phyloP scores from a whole-genome alignment of 2,329 filamentous ascomycete species.

The Fusarium azukiicola region DNA sequence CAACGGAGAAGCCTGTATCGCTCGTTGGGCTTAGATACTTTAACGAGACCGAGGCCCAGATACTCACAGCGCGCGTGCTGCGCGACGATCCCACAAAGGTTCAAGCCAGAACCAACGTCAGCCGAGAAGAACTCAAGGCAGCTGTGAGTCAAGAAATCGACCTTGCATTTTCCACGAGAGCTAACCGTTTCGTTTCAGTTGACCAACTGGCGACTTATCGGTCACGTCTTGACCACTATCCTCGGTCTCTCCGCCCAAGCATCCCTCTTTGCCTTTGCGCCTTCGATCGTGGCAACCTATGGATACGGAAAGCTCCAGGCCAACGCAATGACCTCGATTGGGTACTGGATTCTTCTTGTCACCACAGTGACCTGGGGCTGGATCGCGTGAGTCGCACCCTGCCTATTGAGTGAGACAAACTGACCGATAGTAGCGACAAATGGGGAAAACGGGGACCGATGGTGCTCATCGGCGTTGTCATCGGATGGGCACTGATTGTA shows the following conservation, averaged over 20 bases:
- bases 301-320: background rate
- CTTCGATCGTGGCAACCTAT: background rate
- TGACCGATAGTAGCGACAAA: background rate
- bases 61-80: background rate
- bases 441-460: background rate
- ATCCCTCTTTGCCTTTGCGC: background rate
- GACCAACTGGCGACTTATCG: background rate
- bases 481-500: conserved; percentile 3
- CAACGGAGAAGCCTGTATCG: background rate
- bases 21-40: background rate
- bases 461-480: background rate
- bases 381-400: background rate
- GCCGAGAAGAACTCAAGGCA: background rate
- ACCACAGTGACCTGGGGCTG: background rate
- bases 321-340: background rate
- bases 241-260: background rate
- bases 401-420: background rate
- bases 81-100: background rate
- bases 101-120: background rate
- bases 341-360: background rate
- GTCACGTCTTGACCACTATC: background rate
- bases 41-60: background rate
- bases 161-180: background rate
- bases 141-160: background rate
- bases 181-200: background rate